Evolutionary conservation across 306 rosid species (phyloP).

Genomic region (Betula pendula): DNA sequence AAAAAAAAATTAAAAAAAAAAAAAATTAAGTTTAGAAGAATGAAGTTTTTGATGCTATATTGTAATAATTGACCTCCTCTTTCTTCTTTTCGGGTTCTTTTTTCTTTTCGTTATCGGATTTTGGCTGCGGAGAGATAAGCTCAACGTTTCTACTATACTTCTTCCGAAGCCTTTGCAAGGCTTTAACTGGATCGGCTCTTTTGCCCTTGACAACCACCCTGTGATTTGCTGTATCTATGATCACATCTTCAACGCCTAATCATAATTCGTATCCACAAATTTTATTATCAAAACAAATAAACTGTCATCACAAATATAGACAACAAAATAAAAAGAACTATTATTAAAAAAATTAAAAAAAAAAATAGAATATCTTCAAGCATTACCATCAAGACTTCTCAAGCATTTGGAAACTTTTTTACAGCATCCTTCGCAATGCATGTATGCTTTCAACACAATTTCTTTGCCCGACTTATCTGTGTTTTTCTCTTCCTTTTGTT

Average conservation of each 20-base stretch:
- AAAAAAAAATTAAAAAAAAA: too few species aligned
- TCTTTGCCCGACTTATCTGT: neutral
- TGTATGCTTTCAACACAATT: conserved; percentile 65
- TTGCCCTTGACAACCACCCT: conserved; percentile 59
- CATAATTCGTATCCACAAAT: neutral
- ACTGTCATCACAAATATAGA: neutral
- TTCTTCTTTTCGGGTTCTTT: conserved; percentile 33
- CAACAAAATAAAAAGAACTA: neutral
- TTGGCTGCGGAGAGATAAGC: conserved; percentile 55
- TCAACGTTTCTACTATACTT: conserved; percentile 66
- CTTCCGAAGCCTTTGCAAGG: conserved; percentile 52
- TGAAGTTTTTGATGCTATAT: neutral
- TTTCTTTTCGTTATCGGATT: conserved; percentile 13
- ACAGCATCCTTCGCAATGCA: conserved; percentile 80
- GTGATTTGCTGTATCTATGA: conserved; percentile 49
- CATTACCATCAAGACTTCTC: conserved; percentile 55
- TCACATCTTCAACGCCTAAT: conserved; percentile 61
- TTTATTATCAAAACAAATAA: neutral
- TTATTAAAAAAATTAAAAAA: neutral
- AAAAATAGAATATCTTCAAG: neutral
- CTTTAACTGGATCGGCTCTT: conserved; percentile 46
- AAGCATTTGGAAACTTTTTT: conserved; percentile 52
- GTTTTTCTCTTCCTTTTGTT: neutral
- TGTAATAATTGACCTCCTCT: conserved; percentile 25
- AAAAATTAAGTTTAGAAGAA: neutral